Percentiles rank a stretch among this genome's conserved stretches.
phyloP scores from a whole-genome alignment of 2,329 filamentous ascomycete genomes.

The Teratosphaeriaceae sp. region DNA sequence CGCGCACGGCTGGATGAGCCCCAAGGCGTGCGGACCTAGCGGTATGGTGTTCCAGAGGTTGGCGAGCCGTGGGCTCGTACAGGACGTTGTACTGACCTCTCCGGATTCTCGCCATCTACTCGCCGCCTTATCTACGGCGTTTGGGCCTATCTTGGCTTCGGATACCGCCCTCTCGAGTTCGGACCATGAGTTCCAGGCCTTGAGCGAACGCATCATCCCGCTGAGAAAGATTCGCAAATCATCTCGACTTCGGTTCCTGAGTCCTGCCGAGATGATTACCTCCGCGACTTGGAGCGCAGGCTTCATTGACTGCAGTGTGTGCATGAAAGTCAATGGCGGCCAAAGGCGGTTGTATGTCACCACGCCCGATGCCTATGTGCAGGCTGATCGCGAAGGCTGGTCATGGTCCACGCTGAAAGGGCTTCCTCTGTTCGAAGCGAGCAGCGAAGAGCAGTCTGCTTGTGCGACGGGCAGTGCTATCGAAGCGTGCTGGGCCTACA shows the following conservation, averaged over 20 bases:
- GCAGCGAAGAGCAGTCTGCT: slow-evolving; percentile 53
- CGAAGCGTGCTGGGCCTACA: slow-evolving; percentile 57
- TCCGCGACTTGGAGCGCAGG: slow-evolving; percentile 63
- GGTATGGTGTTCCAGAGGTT: slow-evolving; percentile 63
- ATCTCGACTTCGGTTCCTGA: slow-evolving; percentile 63
- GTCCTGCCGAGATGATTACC: slow-evolving; percentile 65
- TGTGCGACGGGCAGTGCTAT: slow-evolving; percentile 38
- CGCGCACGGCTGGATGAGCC: slow-evolving; percentile 55
- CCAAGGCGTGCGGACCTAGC: slow-evolving; percentile 59
- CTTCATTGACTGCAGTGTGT: slow-evolving; percentile 62
- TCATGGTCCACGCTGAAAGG: slow-evolving; percentile 64
- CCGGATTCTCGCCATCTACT: slow-evolving; percentile 63
- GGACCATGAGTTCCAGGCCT: slow-evolving; percentile 47
- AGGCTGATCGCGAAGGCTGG: slow-evolving; percentile 57
- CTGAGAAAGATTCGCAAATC: slow-evolving; percentile 71
- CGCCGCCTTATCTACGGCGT: slow-evolving; percentile 55
- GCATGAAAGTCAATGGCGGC: slow-evolving; percentile 61
- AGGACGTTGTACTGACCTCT: slow-evolving; percentile 54
- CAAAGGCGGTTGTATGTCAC: slow-evolving; percentile 67
- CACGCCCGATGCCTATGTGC: slow-evolving; percentile 66
- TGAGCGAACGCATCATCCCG: slow-evolving; percentile 66
- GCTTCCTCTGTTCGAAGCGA: slow-evolving; percentile 42
- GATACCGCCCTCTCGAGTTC: background rate
- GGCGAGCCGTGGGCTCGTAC: slow-evolving; percentile 66
- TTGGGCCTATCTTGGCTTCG: slow-evolving; percentile 44